Evolutionary conservation across 2,329 filamentous ascomycete genomes (phyloP).

Genomic region (Neophaeococcomyces mojaviensis): DNA sequence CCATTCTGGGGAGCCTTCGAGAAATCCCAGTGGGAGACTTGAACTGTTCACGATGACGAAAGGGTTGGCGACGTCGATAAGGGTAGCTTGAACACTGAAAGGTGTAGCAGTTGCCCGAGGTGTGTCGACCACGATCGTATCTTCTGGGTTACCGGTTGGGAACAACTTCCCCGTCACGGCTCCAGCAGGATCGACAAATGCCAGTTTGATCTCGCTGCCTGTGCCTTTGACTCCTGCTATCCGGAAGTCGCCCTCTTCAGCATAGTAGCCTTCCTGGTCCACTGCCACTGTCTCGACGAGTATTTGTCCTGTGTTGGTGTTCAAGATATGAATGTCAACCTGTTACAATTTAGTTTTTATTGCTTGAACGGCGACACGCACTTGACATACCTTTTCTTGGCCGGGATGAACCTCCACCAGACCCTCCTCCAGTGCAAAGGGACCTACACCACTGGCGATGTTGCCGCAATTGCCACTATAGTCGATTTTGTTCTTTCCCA

Average conservation of each 20-base stretch:
- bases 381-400: too few species aligned
- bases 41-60: conserved; percentile 52
- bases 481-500: conserved; percentile 54
- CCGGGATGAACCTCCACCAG: background rate
- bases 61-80: conserved; percentile 58
- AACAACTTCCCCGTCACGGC: conserved; percentile 55
- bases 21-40: conserved; percentile 48
- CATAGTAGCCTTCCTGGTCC: conserved; percentile 40
- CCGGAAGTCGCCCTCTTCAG: conserved; percentile 44
- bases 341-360: conserved; percentile 10
- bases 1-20: conserved; percentile 31
- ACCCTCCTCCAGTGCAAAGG: conserved; percentile 42
- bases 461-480: conserved; percentile 66
- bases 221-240: conserved; percentile 58
- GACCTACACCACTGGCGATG: conserved; percentile 60
- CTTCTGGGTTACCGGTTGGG: conserved; percentile 50
- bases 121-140: conserved; percentile 34
- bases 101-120: too few species aligned
- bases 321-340: conserved; percentile 50
- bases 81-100: conserved; percentile 40
- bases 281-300: conserved; percentile 52
- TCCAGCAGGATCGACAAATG: conserved; percentile 55
- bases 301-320: conserved; percentile 63
- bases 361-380: background rate
- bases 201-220: conserved; percentile 49